Conservation (phyloP, 2,329 filamentous ascomycete genomes). For the Berkeleyomyces rouxiae region DNA sequence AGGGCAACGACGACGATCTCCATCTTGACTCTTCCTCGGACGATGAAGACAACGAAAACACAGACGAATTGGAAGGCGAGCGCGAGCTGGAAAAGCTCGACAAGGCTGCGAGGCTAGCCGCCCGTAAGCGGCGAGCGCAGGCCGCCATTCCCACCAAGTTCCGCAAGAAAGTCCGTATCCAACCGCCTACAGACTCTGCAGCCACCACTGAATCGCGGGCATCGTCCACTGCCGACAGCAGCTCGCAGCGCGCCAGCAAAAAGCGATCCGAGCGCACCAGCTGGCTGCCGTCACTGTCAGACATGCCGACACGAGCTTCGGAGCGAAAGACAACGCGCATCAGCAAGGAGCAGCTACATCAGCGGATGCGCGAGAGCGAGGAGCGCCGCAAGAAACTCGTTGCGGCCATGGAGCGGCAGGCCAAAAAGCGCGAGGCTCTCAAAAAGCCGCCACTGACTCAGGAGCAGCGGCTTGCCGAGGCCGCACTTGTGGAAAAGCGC, state of each 20-base stretch:
- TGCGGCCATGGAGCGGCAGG: slow-evolving; percentile 47
- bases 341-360: slow-evolving; percentile 46
- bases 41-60: slow-evolving; percentile 51
- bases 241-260: slow-evolving; percentile 29
- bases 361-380: slow-evolving; percentile 59
- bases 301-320: slow-evolving; percentile 41
- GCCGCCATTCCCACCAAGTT: slow-evolving; percentile 55
- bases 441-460: slow-evolving; percentile 77
- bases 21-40: slow-evolving; percentile 75
- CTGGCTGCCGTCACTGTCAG: slow-evolving; percentile 38
- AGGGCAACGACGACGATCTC: slow-evolving; percentile 55
- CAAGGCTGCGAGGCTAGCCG: slow-evolving; percentile 47
- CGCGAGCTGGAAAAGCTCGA: slow-evolving; percentile 67
- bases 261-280: slow-evolving; percentile 44
- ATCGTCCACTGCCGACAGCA: slow-evolving; percentile 20
- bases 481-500: slow-evolving; percentile 63
- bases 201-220: slow-evolving; percentile 18
- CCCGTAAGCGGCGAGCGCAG: slow-evolving; percentile 54
- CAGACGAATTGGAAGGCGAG: slow-evolving; percentile 69
- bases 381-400: slow-evolving; percentile 54
- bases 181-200: slow-evolving; percentile 24
- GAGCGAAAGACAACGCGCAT: slow-evolving; percentile 40
- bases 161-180: slow-evolving; percentile 62
- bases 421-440: slow-evolving; percentile 53
- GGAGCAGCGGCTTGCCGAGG: slow-evolving; percentile 67